Evolutionary conservation across 1,284 basidiomycete genomes (phyloP).

Genomic region (Sphagnurus paluster): DNA sequence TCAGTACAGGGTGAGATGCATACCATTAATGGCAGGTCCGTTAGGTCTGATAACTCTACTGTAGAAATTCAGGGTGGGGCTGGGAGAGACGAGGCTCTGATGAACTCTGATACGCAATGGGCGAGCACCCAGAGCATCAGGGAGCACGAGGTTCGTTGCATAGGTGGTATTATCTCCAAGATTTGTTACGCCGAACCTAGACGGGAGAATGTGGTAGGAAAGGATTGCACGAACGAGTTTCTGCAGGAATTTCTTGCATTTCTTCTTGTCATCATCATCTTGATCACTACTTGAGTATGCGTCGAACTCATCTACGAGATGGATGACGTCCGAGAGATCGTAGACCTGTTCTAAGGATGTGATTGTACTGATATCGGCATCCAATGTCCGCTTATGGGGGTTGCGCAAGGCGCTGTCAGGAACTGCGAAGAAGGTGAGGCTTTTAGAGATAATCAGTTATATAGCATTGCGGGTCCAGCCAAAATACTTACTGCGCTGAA

Average conservation of each 20-base stretch:
- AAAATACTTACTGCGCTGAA: conserved; percentile 10
- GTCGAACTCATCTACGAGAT: conserved; percentile 25
- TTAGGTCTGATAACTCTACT: conserved; percentile 49
- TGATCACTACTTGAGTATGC: conserved; percentile 4
- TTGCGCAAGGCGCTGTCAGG: conserved; percentile 43
- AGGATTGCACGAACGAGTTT: conserved; percentile 57
- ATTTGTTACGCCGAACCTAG: conserved; percentile 33
- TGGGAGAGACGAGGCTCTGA: conserved; percentile 33
- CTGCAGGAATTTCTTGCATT: conserved; percentile 52
- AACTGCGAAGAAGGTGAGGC: conserved; percentile 56
- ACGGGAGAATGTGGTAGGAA: conserved; percentile 63
- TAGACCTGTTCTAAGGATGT: conserved; percentile 9
- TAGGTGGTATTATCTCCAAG: conserved; percentile 62
- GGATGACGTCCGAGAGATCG: conserved; percentile 15
- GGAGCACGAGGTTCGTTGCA: conserved; percentile 53
- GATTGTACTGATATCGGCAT: conserved; percentile 1
- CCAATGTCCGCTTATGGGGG: conserved; percentile 20
- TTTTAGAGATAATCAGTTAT: conserved; percentile 48
- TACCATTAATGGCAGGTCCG: conserved; percentile 59
- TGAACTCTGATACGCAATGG: conserved; percentile 57
- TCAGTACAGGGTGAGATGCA: conserved; percentile 7
- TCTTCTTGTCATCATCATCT: conserved; percentile 42
- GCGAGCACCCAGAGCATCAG: conserved; percentile 53
- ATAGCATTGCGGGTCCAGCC: background rate
- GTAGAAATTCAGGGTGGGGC: conserved; percentile 52